Conservation (phyloP, 306 rosid genomes). For the Cicer yamashitae region DNA sequence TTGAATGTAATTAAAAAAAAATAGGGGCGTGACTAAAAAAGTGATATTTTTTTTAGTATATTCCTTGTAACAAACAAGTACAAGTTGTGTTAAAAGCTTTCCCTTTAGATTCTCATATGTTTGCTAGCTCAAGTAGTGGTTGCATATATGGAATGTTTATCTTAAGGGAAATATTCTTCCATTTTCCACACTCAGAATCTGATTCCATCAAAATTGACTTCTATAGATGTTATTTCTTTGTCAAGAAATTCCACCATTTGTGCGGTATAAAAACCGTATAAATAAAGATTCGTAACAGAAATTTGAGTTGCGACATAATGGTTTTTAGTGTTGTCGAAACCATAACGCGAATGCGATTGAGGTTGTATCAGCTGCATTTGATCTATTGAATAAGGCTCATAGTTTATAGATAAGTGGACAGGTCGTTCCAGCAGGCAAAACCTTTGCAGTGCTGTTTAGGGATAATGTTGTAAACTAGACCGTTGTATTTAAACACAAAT, state of each 20-base stretch:
- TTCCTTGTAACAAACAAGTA: not conserved
- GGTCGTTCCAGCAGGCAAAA: no score
- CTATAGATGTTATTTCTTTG: not conserved
- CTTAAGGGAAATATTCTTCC: constrained; percentile 7
- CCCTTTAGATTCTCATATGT: constrained; percentile 9
- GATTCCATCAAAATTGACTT: constrained; percentile 16
- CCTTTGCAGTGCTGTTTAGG: no score
- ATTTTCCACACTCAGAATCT: not conserved
- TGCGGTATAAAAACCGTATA: not conserved
- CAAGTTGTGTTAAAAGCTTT: constrained; percentile 19
- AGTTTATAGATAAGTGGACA: no score
- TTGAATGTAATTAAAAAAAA: no score
- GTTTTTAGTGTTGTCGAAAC: not conserved
- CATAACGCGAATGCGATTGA: not conserved
- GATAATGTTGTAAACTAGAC: no score
- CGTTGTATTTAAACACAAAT: no score
- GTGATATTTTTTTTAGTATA: not conserved
- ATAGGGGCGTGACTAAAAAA: not conserved
- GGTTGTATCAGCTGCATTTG: no score
- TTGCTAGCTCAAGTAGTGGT: constrained; percentile 3
- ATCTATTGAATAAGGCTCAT: no score
- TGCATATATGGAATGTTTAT: not conserved
- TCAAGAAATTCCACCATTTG: constrained; percentile 18
- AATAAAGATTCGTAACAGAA: not conserved
- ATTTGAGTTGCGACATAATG: not conserved